A percentile compares a stretch with the other conserved stretches of the same genome.
These are phyloP conservation scores for Stropharia rugosoannulata DNA, from an alignment of 768 basidiomycete genomes.

Conservation along the genomic window DNA sequence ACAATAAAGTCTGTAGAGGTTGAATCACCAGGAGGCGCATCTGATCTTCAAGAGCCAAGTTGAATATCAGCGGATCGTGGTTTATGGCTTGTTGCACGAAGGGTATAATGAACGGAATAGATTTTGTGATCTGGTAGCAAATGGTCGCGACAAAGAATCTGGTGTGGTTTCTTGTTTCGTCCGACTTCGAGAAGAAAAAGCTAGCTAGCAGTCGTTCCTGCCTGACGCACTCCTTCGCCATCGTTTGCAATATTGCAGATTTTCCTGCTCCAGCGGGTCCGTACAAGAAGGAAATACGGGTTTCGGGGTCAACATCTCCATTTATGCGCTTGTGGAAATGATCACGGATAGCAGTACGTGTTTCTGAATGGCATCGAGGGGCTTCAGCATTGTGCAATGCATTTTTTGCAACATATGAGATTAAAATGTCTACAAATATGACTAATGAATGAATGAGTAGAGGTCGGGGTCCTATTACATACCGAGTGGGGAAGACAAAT, in stretches of 20 bases:
- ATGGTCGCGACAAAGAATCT: constrained; percentile 3
- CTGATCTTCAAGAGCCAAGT: neutral
- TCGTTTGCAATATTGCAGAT: constrained; percentile 10
- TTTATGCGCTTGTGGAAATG: constrained; percentile 3
- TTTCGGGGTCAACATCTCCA: neutral
- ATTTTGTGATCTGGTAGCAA: neutral
- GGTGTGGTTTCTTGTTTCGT: neutral
- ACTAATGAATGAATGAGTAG: too few relatives aligned
- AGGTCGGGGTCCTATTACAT: too few relatives aligned
- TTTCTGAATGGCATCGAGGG: constrained; percentile 10
- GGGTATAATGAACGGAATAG: neutral
- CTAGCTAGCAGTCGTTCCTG: constrained; percentile 5
- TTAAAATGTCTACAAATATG: too few relatives aligned
- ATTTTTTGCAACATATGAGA: too few relatives aligned
- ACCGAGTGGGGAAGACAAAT: too few relatives aligned
- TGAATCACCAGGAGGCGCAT: neutral
- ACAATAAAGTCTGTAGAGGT: neutral
- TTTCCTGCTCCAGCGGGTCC: constrained; percentile 12
- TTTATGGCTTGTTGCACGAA: neutral
- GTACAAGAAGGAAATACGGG: constrained; percentile 4
- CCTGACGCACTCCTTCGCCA: constrained; percentile 1
- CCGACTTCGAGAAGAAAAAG: constrained; percentile 10
- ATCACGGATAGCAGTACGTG: constrained; percentile 6
- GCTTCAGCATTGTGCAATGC: constrained; percentile 11
- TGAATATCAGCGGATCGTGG: constrained; percentile 7